A percentile compares a stretch with the other conserved stretches of the same genome.
Conservation (phyloP, 2,329 filamentous ascomycete genomes). For the Alternaria hordeiaustralica region DNA sequence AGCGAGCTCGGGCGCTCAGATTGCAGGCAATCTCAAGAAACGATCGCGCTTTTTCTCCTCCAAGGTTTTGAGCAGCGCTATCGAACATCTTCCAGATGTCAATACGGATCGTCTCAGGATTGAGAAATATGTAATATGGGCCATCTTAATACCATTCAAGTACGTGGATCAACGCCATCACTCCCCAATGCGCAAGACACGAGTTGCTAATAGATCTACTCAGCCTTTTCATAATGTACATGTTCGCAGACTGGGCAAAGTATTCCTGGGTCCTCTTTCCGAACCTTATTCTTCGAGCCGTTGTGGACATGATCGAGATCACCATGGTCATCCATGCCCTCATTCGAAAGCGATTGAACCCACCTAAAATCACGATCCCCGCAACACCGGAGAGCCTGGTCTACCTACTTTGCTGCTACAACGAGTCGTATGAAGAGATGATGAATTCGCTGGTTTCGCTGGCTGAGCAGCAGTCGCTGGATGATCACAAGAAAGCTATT, state of each 20-base stretch:
- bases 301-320: conserved; percentile 3
- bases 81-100: conserved; percentile 1
- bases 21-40: background rate
- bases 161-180: background rate
- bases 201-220: background rate
- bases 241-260: background rate
- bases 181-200: background rate
- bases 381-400: background rate
- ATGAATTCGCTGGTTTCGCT: conserved; percentile 6
- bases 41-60: background rate
- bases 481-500: conserved; percentile 4
- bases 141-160: conserved; percentile 4
- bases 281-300: background rate
- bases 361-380: background rate
- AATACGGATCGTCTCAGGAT: background rate
- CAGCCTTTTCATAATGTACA: background rate
- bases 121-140: background rate
- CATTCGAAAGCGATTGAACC: background rate
- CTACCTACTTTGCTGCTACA: conserved; percentile 7
- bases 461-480: conserved; percentile 4
- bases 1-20: background rate
- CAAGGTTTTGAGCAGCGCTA: background rate
- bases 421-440: conserved; percentile 4
- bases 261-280: background rate
- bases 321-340: background rate